A percentile compares a stretch with the other conserved stretches of the same genome.
phyloP scores from a whole-genome alignment of 768 basidiomycete genomes.

The Mycena olivaceomarginata region DNA sequence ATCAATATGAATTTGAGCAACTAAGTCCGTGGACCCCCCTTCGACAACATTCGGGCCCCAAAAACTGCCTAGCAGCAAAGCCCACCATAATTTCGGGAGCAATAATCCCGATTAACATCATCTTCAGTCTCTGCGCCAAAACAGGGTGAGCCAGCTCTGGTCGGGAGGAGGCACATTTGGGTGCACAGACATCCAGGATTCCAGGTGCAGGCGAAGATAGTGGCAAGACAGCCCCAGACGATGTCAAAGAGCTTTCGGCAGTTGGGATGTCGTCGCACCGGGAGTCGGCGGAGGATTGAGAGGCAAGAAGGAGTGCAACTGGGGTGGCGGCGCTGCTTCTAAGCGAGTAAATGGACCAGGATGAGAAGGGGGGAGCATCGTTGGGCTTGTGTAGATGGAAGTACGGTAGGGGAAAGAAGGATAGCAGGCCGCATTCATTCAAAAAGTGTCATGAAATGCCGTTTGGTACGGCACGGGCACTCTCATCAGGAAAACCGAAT shows the following conservation, averaged over 20 bases:
- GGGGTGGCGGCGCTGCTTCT: no score
- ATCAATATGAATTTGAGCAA: no score
- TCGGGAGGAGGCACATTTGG: conserved; percentile 46
- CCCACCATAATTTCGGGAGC: no score
- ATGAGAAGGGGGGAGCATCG: no score
- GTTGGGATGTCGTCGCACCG: conserved; percentile 20
- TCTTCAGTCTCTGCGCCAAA: no score
- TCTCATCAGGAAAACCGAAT: no score
- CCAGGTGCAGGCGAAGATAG: conserved; percentile 47
- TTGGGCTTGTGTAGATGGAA: no score
- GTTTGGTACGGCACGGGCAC: no score
- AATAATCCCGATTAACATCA: no score
- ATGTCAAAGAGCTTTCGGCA: conserved; percentile 16
- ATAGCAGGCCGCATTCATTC: no score
- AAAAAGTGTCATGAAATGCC: no score
- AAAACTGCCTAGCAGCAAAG: conserved; percentile 43
- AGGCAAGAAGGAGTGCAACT: background rate
- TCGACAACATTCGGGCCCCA: conserved; percentile 26
- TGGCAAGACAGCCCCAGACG: conserved; percentile 41
- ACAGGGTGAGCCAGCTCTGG: conserved; percentile 4
- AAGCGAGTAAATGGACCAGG: background rate
- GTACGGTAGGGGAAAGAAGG: no score
- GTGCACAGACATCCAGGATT: conserved; percentile 49
- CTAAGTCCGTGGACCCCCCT: background rate
- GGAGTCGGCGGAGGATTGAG: background rate